phyloP scores from a whole-genome alignment of 2,329 filamentous ascomycete species.

The Aspergillus glaucus region DNA sequence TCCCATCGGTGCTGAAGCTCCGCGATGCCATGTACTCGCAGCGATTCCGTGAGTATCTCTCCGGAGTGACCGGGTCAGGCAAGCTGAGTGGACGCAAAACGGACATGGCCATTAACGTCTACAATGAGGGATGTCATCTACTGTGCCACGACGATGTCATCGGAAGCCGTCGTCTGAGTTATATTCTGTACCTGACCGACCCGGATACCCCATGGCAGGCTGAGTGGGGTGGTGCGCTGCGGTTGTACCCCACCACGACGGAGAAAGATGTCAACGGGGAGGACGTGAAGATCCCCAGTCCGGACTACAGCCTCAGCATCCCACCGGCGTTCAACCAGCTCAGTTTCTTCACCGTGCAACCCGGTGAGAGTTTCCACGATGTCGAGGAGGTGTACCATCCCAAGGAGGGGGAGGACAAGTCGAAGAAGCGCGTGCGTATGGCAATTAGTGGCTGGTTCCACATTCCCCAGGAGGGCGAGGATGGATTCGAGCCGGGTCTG shows the following conservation, averaged over 20 bases:
- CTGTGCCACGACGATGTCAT: slow-evolving; percentile 98
- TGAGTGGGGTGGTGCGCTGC: slow-evolving; percentile 86
- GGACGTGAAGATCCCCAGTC: slow-evolving; percentile 70
- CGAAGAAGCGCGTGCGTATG: slow-evolving; percentile 69
- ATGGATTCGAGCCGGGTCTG: slow-evolving; percentile 79
- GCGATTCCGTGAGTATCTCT: slow-evolving; percentile 81
- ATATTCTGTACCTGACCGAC: slow-evolving; percentile 92
- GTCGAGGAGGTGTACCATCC: slow-evolving; percentile 93
- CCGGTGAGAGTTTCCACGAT: slow-evolving; percentile 98
- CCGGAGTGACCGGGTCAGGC: slow-evolving; percentile 76
- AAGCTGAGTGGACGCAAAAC: slow-evolving; percentile 88
- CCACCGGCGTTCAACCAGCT: slow-evolving; percentile 96
- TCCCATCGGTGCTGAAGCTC: slow-evolving; percentile 85
- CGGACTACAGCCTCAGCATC: slow-evolving; percentile 74
- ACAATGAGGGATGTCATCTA: slow-evolving; percentile 91
- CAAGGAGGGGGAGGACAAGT: slow-evolving; percentile 52
- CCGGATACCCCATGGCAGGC: slow-evolving; percentile 85
- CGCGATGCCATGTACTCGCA: slow-evolving; percentile 91
- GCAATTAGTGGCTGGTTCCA: slow-evolving; percentile 99
- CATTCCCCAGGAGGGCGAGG: slow-evolving; percentile 90
- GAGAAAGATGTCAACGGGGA: slow-evolving; percentile 63
- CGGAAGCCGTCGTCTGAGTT: slow-evolving; percentile 90
- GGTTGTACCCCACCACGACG: slow-evolving; percentile 70
- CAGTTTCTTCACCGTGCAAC: slow-evolving; percentile 96
- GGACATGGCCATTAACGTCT: slow-evolving; percentile 98